A percentile compares a stretch with the other conserved stretches of the same genome.
Evolutionary conservation across 75 land plant species (phyloP).

Genomic region (Adiantum capillusveneris): DNA sequence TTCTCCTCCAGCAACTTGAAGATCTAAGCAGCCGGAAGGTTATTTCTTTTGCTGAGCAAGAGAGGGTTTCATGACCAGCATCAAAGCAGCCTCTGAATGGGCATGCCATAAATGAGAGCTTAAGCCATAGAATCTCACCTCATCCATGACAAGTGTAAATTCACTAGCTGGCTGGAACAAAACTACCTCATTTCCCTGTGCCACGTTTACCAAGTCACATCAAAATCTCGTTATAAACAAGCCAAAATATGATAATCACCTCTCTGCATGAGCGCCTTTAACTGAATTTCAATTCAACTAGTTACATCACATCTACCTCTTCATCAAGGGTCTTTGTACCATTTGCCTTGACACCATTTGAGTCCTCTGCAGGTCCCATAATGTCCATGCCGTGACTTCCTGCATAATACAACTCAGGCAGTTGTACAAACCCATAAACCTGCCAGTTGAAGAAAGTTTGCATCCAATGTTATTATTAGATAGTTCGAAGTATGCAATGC

Average conservation of each 20-base stretch:
- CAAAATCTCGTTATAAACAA: not conserved
- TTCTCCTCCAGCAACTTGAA: constrained; percentile 15
- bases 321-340: constrained; percentile 12
- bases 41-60: not conserved
- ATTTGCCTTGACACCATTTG: constrained; percentile 16
- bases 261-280: no score
- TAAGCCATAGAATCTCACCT: constrained; percentile 18
- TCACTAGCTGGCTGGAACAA: constrained; percentile 42
- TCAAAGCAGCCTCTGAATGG: not conserved
- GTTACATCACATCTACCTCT: no score
- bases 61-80: no score
- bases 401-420: constrained; percentile 55
- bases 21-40: constrained; percentile 6
- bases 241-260: no score
- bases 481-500: not conserved
- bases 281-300: no score
- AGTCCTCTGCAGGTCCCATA: constrained; percentile 27
- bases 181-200: constrained; percentile 20
- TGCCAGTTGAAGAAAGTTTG: constrained; percentile 9
- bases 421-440: constrained; percentile 59
- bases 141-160: constrained; percentile 27
- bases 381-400: constrained; percentile 88
- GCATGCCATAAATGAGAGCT: not conserved
- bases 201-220: not conserved
- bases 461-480: not conserved